These are phyloP conservation scores for Venturia pyrina DNA, from an alignment of 2,329 filamentous ascomycete species.

Conservation along the genomic window DNA sequence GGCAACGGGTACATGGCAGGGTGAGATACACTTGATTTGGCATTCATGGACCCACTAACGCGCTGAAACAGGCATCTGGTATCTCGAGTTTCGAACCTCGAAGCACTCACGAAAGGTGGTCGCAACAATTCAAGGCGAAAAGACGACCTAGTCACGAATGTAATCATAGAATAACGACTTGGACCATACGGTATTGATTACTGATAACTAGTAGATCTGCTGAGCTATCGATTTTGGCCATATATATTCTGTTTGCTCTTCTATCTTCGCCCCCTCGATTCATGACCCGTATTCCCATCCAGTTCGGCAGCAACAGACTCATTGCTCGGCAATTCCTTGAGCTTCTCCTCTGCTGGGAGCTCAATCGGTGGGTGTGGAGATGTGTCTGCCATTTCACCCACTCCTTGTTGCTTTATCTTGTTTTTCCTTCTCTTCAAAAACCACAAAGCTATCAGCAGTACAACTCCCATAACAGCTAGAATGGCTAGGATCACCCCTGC, in stretches of 20 bases:
- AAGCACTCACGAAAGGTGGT: conserved; percentile 75
- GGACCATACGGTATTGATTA: no score
- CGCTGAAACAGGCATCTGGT: conserved; percentile 58
- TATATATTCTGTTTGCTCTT: neutral
- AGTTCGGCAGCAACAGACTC: neutral
- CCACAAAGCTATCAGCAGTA: neutral
- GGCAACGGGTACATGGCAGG: conserved; percentile 66
- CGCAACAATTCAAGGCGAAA: conserved; percentile 89
- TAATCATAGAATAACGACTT: neutral
- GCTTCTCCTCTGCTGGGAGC: neutral
- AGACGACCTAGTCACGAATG: conserved; percentile 22
- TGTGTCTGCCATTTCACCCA: neutral
- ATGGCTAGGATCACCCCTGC: neutral
- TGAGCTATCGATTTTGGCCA: neutral
- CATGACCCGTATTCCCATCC: neutral
- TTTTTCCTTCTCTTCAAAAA: neutral
- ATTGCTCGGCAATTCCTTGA: neutral
- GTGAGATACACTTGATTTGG: neutral
- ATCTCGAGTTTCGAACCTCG: conserved; percentile 72
- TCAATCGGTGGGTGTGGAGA: neutral
- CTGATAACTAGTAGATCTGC: no score
- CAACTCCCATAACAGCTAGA: neutral
- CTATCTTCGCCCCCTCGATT: neutral
- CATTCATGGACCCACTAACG: neutral
- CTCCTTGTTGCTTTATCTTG: neutral